phyloP scores from a whole-genome alignment of 75 land plant species.

The Picea glauca region DNA sequence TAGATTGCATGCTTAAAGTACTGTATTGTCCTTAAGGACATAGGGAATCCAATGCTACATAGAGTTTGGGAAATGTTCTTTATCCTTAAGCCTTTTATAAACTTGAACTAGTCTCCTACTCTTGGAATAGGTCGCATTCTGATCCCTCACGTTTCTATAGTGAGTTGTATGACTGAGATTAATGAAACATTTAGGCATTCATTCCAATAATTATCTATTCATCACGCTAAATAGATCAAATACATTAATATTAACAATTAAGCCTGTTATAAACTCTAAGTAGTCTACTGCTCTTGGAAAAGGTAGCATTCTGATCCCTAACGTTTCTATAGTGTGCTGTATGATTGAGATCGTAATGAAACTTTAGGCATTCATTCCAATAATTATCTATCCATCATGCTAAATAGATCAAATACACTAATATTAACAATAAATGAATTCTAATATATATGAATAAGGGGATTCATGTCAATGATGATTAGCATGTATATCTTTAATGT shows the following conservation, averaged over 20 bases:
- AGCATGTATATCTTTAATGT: too few relatives aligned
- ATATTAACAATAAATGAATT: not conserved
- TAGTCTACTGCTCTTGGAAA: not conserved
- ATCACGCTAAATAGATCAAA: not conserved
- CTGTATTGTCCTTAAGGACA: not conserved
- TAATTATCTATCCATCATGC: not conserved
- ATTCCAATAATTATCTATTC: not conserved
- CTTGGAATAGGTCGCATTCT: constrained; percentile 1
- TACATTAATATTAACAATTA: not conserved
- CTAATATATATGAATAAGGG: too few relatives aligned
- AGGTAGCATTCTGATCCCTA: not conserved
- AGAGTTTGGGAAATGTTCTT: not conserved
- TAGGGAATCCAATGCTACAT: not conserved
- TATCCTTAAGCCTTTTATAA: not conserved
- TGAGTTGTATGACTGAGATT: not conserved
- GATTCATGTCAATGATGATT: too few relatives aligned
- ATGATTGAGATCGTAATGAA: not conserved
- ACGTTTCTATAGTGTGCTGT: not conserved
- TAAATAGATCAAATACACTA: not conserved
- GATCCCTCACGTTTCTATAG: not conserved
- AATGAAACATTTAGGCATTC: constrained; percentile 1
- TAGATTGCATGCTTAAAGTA: not conserved
- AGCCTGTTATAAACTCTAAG: not conserved
- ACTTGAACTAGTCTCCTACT: not conserved
- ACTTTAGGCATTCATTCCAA: not conserved